Percentiles rank a stretch among this genome's conserved stretches.
These are phyloP conservation scores for Stachybotrys elegans DNA, from an alignment of 2,329 filamentous ascomycete genomes.

Conservation along the genomic window DNA sequence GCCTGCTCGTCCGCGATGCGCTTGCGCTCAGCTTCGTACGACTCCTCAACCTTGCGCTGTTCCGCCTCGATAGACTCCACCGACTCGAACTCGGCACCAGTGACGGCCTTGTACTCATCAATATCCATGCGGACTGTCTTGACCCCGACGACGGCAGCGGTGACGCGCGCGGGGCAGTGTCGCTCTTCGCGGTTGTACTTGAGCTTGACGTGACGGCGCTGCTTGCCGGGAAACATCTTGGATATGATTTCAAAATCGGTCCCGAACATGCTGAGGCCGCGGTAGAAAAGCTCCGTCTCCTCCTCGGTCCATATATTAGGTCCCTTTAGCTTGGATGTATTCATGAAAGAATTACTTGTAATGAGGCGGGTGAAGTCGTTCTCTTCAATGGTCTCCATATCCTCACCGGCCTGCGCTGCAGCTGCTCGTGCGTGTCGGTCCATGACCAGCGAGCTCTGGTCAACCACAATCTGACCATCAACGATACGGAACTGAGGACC, in stretches of 20 bases:
- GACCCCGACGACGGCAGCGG: conserved; percentile 56
- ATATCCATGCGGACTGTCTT: conserved; percentile 55
- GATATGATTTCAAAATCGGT: conserved; percentile 80
- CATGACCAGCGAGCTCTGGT: conserved; percentile 62
- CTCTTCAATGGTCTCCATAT: conserved; percentile 64
- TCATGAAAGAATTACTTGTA: conserved; percentile 63
- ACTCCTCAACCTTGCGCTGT: conserved; percentile 40
- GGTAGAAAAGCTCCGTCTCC: conserved; percentile 72
- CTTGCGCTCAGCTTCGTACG: conserved; percentile 39
- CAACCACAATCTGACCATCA: conserved; percentile 67
- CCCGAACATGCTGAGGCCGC: conserved; percentile 69
- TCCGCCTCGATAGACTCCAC: conserved; percentile 53
- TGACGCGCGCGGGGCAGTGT: conserved; percentile 57
- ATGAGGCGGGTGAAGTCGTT: conserved; percentile 71
- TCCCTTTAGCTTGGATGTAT: conserved; percentile 55
- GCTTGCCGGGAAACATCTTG: conserved; percentile 68
- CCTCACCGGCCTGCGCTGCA: conserved; percentile 40
- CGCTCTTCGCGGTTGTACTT: conserved; percentile 80
- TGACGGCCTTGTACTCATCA: conserved; percentile 54
- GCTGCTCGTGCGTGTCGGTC: conserved; percentile 62
- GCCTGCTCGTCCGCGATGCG: conserved; percentile 40
- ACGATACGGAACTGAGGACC: conserved; percentile 58
- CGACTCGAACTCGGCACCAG: conserved; percentile 48
- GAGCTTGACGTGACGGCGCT: conserved; percentile 69
- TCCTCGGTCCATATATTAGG: conserved; percentile 65